Conservation (phyloP, 2,329 filamentous ascomycete genomes). For the Ilyonectria sp. region DNA sequence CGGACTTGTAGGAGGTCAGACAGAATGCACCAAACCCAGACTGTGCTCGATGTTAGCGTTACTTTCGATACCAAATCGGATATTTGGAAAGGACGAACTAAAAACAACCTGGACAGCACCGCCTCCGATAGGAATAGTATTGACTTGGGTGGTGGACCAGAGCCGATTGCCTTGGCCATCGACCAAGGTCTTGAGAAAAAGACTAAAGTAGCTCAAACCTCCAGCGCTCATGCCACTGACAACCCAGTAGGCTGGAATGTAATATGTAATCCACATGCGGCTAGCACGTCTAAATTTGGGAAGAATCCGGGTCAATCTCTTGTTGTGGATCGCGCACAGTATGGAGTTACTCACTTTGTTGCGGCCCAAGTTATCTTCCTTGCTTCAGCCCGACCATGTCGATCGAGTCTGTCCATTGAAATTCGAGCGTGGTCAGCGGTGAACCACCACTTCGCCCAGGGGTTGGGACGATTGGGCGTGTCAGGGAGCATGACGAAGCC, state of each 20-base stretch:
- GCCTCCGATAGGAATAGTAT: constrained; percentile 64
- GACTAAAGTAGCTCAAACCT: constrained; percentile 49
- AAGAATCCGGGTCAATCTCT: not conserved
- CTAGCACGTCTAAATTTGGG: constrained; percentile 40
- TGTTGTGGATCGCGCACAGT: not conserved
- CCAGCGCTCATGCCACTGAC: constrained; percentile 31
- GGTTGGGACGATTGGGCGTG: constrained; percentile 33
- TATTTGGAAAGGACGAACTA: constrained; percentile 21
- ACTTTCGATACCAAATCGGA: not conserved
- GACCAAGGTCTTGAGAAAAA: constrained; percentile 51
- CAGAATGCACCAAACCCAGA: constrained; percentile 68
- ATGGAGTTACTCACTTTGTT: constrained; percentile 33
- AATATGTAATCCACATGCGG: constrained; percentile 49
- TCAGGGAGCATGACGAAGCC: constrained; percentile 28
- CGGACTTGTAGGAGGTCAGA: constrained; percentile 65
- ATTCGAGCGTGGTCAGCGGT: constrained; percentile 44
- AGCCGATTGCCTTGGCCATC: constrained; percentile 41
- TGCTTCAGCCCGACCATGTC: constrained; percentile 36
- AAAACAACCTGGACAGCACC: constrained; percentile 59
- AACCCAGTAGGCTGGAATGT: constrained; percentile 34
- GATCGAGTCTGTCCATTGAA: constrained; percentile 49
- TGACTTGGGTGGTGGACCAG: constrained; percentile 60
- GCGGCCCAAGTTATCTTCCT: constrained; percentile 47
- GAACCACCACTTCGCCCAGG: constrained; percentile 50
- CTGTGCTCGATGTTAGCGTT: constrained; percentile 43